These are phyloP conservation scores for Nemania abortiva DNA, from an alignment of 2,329 filamentous ascomycete genomes.

Conservation along the genomic window DNA sequence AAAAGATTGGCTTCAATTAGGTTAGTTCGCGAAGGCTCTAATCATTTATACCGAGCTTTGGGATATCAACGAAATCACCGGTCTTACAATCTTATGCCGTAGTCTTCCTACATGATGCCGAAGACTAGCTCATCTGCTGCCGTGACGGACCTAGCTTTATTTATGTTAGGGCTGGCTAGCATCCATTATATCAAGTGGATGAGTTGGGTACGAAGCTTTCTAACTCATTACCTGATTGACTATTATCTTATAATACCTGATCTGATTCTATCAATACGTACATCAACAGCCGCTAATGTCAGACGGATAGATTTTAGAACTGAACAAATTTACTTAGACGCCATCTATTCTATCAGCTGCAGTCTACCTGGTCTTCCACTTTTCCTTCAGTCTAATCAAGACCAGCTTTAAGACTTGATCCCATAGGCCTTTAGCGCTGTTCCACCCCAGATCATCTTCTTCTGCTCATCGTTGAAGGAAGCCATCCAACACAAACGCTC, in stretches of 20 bases:
- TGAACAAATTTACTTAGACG: neutral
- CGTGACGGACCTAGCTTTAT: neutral
- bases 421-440: slow-evolving; percentile 80
- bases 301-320: neutral
- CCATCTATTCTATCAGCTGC: neutral
- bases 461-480: slow-evolving; percentile 69
- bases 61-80: neutral
- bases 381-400: neutral
- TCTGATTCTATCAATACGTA: neutral
- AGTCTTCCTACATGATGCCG: neutral
- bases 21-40: neutral
- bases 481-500: slow-evolving; percentile 74
- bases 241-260: neutral
- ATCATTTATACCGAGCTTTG: neutral
- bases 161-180: neutral
- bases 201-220: neutral
- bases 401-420: slow-evolving; percentile 50
- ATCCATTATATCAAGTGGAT: neutral
- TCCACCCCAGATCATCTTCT: slow-evolving; percentile 76
- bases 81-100: too few relatives aligned
- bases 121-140: too few relatives aligned
- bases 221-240: neutral
- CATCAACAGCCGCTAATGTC: neutral
- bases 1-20: neutral
- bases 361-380: neutral